Evolutionary conservation across 2,329 filamentous ascomycete genomes (phyloP).

Genomic region (Aspergillus fijiensis): DNA sequence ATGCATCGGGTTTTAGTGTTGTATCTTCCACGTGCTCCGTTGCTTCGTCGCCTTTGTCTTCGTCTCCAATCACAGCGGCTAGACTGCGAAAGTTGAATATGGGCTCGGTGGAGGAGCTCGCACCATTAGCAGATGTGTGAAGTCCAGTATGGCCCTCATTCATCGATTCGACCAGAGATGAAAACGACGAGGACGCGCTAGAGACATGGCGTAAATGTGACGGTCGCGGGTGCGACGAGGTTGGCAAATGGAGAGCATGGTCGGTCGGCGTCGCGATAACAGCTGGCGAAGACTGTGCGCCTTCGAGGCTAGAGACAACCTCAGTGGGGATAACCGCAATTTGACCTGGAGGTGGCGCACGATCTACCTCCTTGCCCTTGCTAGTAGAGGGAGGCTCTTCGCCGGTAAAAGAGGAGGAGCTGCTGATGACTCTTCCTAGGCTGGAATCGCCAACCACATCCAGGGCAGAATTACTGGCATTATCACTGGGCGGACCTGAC

Average conservation of each 20-base stretch:
- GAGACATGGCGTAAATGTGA: slow-evolving; percentile 81
- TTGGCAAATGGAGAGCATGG: slow-evolving; percentile 12
- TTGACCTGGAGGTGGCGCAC: slow-evolving; percentile 34
- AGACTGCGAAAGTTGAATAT: slow-evolving; percentile 92
- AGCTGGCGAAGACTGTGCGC: not conserved
- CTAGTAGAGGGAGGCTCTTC: slow-evolving; percentile 42
- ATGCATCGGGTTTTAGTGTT: slow-evolving; percentile 13
- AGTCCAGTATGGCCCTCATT: slow-evolving; percentile 38
- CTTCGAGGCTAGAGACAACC: slow-evolving; percentile 31
- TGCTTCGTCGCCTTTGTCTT: slow-evolving; percentile 49
- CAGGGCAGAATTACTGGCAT: slow-evolving; percentile 65
- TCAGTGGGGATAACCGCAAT: slow-evolving; percentile 26
- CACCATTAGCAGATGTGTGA: slow-evolving; percentile 44
- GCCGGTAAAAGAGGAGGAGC: slow-evolving; percentile 36
- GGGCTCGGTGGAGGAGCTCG: slow-evolving; percentile 62
- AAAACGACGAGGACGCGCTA: slow-evolving; percentile 79
- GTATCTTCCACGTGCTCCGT: slow-evolving; percentile 41
- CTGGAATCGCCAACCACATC: slow-evolving; percentile 41
- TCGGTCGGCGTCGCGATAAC: slow-evolving; percentile 16
- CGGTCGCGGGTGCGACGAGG: slow-evolving; percentile 54
- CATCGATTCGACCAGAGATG: slow-evolving; percentile 68
- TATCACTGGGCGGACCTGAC: slow-evolving; percentile 50
- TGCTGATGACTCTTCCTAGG: slow-evolving; percentile 37
- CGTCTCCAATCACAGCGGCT: slow-evolving; percentile 75
- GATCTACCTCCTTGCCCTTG: slow-evolving; percentile 72